These are phyloP conservation scores for Chaetoceros muelleri DNA, from an alignment of 108 stramenopile genomes.

Conservation along the genomic window DNA sequence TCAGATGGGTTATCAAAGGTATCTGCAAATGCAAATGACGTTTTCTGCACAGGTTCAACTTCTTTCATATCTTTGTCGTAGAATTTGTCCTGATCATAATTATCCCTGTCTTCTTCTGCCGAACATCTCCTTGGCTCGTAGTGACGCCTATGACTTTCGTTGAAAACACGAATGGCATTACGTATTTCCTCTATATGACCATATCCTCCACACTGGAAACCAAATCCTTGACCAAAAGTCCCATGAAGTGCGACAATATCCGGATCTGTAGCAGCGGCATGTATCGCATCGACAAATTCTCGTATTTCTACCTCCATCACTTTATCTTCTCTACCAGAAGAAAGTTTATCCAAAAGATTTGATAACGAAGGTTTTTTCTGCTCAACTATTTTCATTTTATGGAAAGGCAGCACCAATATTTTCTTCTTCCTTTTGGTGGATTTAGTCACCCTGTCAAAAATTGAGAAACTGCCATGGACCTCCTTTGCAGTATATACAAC, in stretches of 20 bases:
- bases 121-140: conserved; percentile 13
- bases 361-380: conserved; percentile 11
- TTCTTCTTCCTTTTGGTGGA: conserved; percentile 32
- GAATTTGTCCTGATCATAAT: neutral
- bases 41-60: too few species aligned
- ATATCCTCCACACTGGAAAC: conserved; percentile 34
- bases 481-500: neutral
- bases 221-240: conserved; percentile 45
- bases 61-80: too few species aligned
- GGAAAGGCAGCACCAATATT: conserved; percentile 51
- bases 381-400: conserved; percentile 53
- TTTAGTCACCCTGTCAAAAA: neutral
- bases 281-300: conserved; percentile 50
- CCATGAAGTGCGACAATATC: conserved; percentile 54
- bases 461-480: neutral
- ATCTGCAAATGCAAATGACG: conserved; percentile 24
- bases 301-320: conserved; percentile 21
- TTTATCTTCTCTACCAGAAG: conserved; percentile 4
- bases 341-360: neutral
- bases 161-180: conserved; percentile 56
- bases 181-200: conserved; percentile 68
- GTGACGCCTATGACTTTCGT: conserved; percentile 58
- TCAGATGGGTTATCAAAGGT: conserved; percentile 32
- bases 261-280: conserved; percentile 54
- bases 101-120: neutral